These are phyloP conservation scores for Torulaspora gathmanii DNA, from an alignment of 805 yeast genomes.

Conservation along the genomic window DNA sequence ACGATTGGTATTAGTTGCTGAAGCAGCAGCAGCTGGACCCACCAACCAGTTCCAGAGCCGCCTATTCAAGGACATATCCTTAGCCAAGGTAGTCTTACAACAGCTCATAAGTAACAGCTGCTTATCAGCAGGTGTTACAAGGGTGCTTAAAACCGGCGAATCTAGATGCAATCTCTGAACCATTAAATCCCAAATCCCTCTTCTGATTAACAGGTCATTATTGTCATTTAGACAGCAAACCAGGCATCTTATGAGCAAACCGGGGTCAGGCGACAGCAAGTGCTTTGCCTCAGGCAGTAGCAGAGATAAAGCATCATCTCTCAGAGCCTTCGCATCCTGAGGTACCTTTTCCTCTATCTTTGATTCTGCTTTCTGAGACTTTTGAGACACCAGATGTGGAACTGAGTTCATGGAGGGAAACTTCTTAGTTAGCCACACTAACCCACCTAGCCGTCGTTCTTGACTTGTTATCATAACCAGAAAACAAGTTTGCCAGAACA, in stretches of 20 bases:
- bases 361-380: constrained; percentile 6
- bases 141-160: constrained; percentile 48
- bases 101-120: constrained; percentile 57
- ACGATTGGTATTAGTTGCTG: constrained; percentile 1
- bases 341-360: constrained; percentile 10
- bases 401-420: constrained; percentile 56
- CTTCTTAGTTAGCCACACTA: constrained; percentile 59
- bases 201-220: constrained; percentile 64
- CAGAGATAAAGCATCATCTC: constrained; percentile 34
- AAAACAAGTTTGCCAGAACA: constrained; percentile 84
- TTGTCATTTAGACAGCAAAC: constrained; percentile 62
- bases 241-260: constrained; percentile 70
- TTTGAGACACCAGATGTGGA: constrained; percentile 26
- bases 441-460: constrained; percentile 78
- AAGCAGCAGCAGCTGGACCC: constrained; percentile 50
- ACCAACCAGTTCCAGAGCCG: constrained; percentile 90
- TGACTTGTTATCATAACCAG: constrained; percentile 70
- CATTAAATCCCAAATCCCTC: constrained; percentile 84
- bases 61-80: constrained; percentile 92
- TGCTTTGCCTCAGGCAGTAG: constrained; percentile 51
- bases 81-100: constrained; percentile 62
- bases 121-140: constrained; percentile 51
- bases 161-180: constrained; percentile 62
- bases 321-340: constrained; percentile 25
- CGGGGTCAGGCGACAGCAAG: constrained; percentile 72